phyloP scores from a whole-genome alignment of 73 alveolate species.

The Paraurostyla sp. region DNA sequence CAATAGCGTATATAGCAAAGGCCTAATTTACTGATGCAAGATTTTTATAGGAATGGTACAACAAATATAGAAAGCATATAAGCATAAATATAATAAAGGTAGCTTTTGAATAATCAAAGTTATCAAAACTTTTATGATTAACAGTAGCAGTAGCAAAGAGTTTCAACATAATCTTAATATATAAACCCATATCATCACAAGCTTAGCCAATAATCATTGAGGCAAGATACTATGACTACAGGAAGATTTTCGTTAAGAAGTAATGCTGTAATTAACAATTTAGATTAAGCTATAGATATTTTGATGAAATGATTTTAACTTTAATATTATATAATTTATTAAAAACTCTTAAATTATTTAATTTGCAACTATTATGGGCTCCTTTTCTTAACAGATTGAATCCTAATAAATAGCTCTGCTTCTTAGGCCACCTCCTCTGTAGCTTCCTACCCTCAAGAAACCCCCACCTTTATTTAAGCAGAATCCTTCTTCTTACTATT shows the following conservation, averaged over 20 bases:
- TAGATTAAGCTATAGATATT: background rate
- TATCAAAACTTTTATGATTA: background rate
- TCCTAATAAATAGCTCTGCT: no score
- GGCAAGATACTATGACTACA: background rate
- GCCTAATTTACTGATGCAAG: background rate
- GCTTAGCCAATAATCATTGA: background rate
- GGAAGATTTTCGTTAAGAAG: background rate
- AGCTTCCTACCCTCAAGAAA: no score
- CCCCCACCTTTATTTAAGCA: no score
- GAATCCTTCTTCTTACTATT: no score
- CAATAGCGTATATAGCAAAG: background rate
- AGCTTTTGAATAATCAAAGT: conserved; percentile 6
- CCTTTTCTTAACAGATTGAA: no score
- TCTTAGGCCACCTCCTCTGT: no score
- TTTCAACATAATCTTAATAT: background rate
- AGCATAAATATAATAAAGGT: background rate
- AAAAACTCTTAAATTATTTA: no score
- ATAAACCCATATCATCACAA: conserved; percentile 17
- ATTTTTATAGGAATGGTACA: background rate
- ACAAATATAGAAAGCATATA: background rate
- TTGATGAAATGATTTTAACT: background rate
- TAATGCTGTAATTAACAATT: background rate
- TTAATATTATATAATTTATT: background rate
- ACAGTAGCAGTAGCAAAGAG: background rate
- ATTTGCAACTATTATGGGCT: no score